phyloP scores from a whole-genome alignment of 2,329 filamentous ascomycete species.

The Aphanocladium album region DNA sequence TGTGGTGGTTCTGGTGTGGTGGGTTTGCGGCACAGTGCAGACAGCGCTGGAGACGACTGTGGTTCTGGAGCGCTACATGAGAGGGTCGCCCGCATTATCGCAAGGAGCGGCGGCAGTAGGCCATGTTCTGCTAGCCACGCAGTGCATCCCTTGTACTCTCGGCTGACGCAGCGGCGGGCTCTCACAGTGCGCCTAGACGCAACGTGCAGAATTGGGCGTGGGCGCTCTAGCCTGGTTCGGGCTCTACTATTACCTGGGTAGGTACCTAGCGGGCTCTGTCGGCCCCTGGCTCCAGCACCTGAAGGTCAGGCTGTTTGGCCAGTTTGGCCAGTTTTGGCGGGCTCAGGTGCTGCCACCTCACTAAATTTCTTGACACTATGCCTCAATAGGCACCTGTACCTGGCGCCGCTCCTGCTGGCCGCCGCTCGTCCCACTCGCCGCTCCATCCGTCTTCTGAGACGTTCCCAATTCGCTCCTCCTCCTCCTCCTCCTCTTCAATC shows the following conservation, averaged over 20 bases:
- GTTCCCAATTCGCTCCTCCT: not conserved
- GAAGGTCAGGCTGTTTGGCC: no score
- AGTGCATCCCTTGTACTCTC: not conserved
- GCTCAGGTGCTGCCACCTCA: no score
- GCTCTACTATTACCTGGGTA: no score
- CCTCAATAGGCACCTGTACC: no score
- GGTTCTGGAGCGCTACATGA: slow-evolving; percentile 6
- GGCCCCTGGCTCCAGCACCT: no score
- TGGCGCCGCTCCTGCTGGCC: not conserved
- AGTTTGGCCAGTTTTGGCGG: no score
- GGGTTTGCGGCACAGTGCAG: not conserved
- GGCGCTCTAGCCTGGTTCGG: not conserved
- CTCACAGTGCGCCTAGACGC: not conserved
- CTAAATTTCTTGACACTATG: no score
- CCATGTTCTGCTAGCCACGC: not conserved
- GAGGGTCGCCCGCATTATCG: not conserved
- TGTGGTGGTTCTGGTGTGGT: not conserved
- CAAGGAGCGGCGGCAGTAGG: no score
- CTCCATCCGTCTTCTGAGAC: not conserved
- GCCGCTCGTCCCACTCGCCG: not conserved
- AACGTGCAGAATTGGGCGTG: not conserved
- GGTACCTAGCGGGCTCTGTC: no score
- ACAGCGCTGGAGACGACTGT: not conserved
- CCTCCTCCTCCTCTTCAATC: not conserved
- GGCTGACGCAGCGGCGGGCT: slow-evolving; percentile 5